Evolutionary conservation across 2,329 filamentous ascomycete genomes (phyloP).

Genomic region (Neurospora crassa): DNA sequence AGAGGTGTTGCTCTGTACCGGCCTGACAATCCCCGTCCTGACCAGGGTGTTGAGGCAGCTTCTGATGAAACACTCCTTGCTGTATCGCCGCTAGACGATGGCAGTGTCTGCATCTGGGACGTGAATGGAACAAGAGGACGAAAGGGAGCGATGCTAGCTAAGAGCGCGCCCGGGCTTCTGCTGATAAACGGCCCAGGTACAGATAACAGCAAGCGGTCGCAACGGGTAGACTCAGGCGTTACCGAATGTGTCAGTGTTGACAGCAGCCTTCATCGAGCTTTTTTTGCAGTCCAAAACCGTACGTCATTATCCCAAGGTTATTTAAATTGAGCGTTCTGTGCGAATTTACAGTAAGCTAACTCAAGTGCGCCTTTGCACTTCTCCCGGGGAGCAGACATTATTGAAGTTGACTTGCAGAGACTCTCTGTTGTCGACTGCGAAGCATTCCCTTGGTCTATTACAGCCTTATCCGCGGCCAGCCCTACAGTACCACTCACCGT

Average conservation of each 20-base stretch:
- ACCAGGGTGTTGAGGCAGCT: slow-evolving; percentile 24
- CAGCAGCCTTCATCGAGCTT: slow-evolving; percentile 55
- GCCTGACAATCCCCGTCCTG: slow-evolving; percentile 38
- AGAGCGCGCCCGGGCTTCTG: slow-evolving; percentile 58
- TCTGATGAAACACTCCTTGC: slow-evolving; percentile 42
- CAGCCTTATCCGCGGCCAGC: slow-evolving; percentile 63
- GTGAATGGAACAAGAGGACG: slow-evolving; percentile 44
- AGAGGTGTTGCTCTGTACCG: slow-evolving; percentile 64
- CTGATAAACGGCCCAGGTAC: slow-evolving; percentile 42
- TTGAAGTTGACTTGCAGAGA: slow-evolving; percentile 73
- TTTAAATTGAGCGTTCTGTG: neutral
- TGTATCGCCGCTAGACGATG: slow-evolving; percentile 74
- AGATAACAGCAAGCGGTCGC: slow-evolving; percentile 38
- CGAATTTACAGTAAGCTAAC: slow-evolving; percentile 9
- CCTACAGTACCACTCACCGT: slow-evolving; percentile 66
- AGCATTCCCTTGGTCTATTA: slow-evolving; percentile 73
- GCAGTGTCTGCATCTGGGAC: slow-evolving; percentile 83
- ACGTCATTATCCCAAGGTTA: slow-evolving; percentile 22
- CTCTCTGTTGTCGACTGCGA: slow-evolving; percentile 60
- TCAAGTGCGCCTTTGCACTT: neutral
- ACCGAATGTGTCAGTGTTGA: slow-evolving; percentile 80
- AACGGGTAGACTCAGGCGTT: slow-evolving; percentile 61
- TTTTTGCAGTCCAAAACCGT: slow-evolving; percentile 70
- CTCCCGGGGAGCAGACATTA: slow-evolving; percentile 40
- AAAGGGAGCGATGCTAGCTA: slow-evolving; percentile 54